Conservation (phyloP, 345 rosid species). For the Gynandropsis gynandra region DNA sequence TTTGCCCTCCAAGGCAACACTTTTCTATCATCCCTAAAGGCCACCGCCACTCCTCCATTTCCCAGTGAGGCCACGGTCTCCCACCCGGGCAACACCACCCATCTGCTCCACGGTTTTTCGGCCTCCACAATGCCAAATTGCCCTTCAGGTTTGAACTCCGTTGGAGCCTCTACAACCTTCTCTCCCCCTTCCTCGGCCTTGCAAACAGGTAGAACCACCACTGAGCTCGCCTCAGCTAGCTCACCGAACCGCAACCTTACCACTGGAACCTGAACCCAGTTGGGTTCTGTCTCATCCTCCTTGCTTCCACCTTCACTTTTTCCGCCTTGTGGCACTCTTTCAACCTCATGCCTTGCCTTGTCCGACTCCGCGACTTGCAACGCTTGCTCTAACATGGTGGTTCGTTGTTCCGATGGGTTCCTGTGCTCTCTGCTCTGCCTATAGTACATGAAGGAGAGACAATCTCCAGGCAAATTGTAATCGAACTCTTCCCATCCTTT, state of each 20-base stretch:
- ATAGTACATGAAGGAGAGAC: slow-evolving; percentile 64
- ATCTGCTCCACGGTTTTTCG: slow-evolving; percentile 78
- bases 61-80: slow-evolving; percentile 34
- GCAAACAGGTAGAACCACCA: slow-evolving; percentile 71
- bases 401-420: slow-evolving; percentile 45
- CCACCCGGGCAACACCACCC: slow-evolving; percentile 90
- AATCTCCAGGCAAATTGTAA: slow-evolving; percentile 64
- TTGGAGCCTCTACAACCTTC: slow-evolving; percentile 61
- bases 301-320: too few relatives aligned
- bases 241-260: slow-evolving; percentile 24
- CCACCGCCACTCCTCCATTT: slow-evolving; percentile 65
- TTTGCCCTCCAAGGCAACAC: slow-evolving; percentile 68
- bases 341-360: slow-evolving; percentile 17
- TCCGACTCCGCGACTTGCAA: slow-evolving; percentile 56
- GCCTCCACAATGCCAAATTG: slow-evolving; percentile 72
- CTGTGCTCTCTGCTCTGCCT: slow-evolving; percentile 61
- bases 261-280: slow-evolving; percentile 40
- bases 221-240: slow-evolving; percentile 40
- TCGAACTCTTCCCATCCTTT: slow-evolving; percentile 50
- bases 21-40: slow-evolving; percentile 59
- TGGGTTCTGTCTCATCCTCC: too few relatives aligned
- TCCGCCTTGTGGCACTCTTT: too few relatives aligned
- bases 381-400: slow-evolving; percentile 46
- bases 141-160: slow-evolving; percentile 42
- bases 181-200: slow-evolving; percentile 43